Percentiles rank a stretch among this genome's conserved stretches.
These are phyloP conservation scores for Trichosporon ovoides DNA, from an alignment of 1,284 basidiomycete genomes.

Conservation along the genomic window DNA sequence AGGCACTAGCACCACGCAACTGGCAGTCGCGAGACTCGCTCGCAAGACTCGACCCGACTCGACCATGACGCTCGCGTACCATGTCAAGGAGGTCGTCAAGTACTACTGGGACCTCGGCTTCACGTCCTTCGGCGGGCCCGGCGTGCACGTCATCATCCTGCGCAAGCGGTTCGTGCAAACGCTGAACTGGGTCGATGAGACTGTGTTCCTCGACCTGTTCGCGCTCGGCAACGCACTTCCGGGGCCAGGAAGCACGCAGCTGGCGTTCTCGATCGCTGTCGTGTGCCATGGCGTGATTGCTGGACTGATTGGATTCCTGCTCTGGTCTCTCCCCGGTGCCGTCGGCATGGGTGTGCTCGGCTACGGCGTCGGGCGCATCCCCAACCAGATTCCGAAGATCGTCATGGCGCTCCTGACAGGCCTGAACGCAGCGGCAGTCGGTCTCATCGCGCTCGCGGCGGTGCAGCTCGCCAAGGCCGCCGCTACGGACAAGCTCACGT, in stretches of 20 bases:
- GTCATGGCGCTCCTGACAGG: conserved; percentile 57
- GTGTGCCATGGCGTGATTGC: conserved; percentile 43
- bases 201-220: conserved; percentile 47
- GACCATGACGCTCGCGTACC: background rate
- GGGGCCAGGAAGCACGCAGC: conserved; percentile 50
- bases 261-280: conserved; percentile 48
- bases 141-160: conserved; percentile 35
- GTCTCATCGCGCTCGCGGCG: conserved; percentile 57
- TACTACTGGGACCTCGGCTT: conserved; percentile 34
- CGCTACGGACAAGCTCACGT: conserved; percentile 53
- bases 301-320: conserved; percentile 46
- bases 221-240: conserved; percentile 51
- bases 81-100: conserved; percentile 8
- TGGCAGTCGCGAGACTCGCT: too few relatives aligned
- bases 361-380: conserved; percentile 53
- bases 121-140: conserved; percentile 33
- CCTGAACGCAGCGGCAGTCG: conserved; percentile 58
- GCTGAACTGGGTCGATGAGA: conserved; percentile 31
- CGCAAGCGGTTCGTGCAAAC: conserved; percentile 33
- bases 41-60: background rate
- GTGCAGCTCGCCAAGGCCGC: conserved; percentile 54
- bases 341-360: conserved; percentile 55
- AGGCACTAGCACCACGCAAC: conserved; percentile 8
- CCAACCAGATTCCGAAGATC: conserved; percentile 52
- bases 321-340: conserved; percentile 53